Percentiles rank a stretch among this genome's conserved stretches.
These are phyloP conservation scores for Solanum virginianum DNA, from an alignment of 257 asterid species.

Conservation along the genomic window DNA sequence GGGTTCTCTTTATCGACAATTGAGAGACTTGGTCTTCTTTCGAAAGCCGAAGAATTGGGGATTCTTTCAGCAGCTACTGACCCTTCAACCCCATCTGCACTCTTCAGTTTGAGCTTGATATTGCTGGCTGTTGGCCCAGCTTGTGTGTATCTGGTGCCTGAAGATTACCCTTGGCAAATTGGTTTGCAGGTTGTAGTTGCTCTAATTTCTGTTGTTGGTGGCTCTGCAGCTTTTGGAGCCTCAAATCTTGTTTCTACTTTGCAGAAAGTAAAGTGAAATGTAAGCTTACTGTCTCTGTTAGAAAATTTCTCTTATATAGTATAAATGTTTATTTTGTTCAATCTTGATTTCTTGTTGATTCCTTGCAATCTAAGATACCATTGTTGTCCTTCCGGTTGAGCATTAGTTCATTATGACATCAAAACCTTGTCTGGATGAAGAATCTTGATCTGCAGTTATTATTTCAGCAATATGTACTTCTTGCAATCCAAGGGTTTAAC, in stretches of 20 bases:
- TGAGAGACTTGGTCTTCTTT: conserved; percentile 73
- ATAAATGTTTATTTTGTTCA: neutral
- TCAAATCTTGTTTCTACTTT: conserved; percentile 73
- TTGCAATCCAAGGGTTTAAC: neutral
- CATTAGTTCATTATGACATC: neutral
- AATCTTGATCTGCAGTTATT: conserved; percentile 4
- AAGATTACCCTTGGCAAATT: conserved; percentile 75
- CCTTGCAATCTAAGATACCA: neutral
- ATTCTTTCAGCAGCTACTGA: conserved; percentile 83
- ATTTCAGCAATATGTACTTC: neutral
- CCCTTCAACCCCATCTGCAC: conserved; percentile 52
- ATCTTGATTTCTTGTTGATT: neutral
- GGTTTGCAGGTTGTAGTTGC: conserved; percentile 60
- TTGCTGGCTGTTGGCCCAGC: conserved; percentile 55
- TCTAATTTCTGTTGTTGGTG: conserved; percentile 42
- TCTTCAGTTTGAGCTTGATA: conserved; percentile 41
- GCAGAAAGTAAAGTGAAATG: conserved; percentile 39
- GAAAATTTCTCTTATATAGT: neutral
- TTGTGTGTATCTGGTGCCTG: conserved; percentile 63
- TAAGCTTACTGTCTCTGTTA: neutral
- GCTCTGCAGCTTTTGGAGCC: conserved; percentile 88
- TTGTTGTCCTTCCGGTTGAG: neutral
- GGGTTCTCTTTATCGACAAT: conserved; percentile 68
- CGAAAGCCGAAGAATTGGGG: conserved; percentile 77
- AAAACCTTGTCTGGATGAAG: neutral